Percentiles rank a stretch among this genome's conserved stretches.
phyloP scores from a whole-genome alignment of 2,329 filamentous ascomycete genomes.

The Dichotomopilus funicola region DNA sequence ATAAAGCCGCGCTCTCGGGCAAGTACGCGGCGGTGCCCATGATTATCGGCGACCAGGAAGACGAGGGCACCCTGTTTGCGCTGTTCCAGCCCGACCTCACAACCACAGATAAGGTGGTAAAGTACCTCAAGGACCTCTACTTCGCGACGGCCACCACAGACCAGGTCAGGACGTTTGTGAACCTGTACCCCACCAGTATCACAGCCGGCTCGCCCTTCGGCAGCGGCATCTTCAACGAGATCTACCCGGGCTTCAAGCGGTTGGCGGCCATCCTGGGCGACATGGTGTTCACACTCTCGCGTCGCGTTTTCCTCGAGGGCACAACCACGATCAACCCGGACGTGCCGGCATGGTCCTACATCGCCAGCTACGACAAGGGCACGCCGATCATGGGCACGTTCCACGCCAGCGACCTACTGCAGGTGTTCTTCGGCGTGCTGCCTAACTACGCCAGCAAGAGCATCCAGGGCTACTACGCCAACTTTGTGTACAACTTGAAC shows the following conservation, averaged over 20 bases:
- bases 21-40: conserved; percentile 44
- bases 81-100: conserved; percentile 65
- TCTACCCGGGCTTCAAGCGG: conserved; percentile 72
- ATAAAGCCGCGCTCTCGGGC: conserved; percentile 46
- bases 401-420: conserved; percentile 63
- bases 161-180: conserved; percentile 51
- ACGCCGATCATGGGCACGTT: conserved; percentile 69
- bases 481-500: conserved; percentile 63
- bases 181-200: conserved; percentile 52
- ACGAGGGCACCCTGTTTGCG: conserved; percentile 70
- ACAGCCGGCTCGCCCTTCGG: conserved; percentile 64
- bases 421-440: conserved; percentile 60
- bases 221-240: conserved; percentile 60
- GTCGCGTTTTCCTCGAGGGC: conserved; percentile 54
- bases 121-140: conserved; percentile 55
- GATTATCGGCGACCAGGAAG: conserved; percentile 68
- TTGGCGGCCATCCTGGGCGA: conserved; percentile 71
- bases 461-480: conserved; percentile 64
- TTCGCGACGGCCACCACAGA: conserved; percentile 50
- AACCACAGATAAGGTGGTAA: conserved; percentile 49
- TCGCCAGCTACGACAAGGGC: conserved; percentile 64
- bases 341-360: conserved; percentile 67
- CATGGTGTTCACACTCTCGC: conserved; percentile 64
- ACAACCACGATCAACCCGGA: conserved; percentile 42
- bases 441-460: conserved; percentile 55